phyloP scores from a whole-genome alignment of 129 eudicot genomes.

The Flaveria ramosissima region DNA sequence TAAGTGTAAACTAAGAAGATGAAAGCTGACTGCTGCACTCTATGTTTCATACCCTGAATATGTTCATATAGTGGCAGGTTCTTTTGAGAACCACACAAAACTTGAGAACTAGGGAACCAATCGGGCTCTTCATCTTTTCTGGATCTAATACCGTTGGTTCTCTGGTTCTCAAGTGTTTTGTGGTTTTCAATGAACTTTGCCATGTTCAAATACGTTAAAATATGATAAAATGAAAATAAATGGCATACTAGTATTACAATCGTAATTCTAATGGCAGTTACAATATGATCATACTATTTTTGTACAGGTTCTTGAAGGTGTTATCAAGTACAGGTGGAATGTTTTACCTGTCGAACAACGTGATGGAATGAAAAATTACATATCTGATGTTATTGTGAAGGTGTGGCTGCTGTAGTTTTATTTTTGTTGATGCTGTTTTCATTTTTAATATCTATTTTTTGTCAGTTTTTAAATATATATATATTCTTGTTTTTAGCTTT shows the following conservation, averaged over 20 bases:
- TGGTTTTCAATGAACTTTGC: not conserved
- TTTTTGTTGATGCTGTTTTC: not conserved
- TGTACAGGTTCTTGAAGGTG: constrained; percentile 93
- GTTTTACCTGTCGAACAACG: constrained; percentile 94
- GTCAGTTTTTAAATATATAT: not conserved
- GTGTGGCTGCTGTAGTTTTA: constrained; percentile 36
- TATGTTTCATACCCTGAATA: not conserved
- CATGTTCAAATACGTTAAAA: not conserved
- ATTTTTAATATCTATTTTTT: not conserved
- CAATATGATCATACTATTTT: not conserved
- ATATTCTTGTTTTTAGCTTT: constrained; percentile 49
- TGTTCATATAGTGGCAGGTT: not conserved
- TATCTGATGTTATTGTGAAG: constrained; percentile 94
- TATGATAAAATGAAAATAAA: not conserved
- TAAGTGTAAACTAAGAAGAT: not conserved
- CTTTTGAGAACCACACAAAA: not conserved
- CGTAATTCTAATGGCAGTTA: constrained; percentile 2
- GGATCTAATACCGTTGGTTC: not conserved
- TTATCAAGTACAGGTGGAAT: constrained; percentile 96
- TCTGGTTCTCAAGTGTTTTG: not conserved
- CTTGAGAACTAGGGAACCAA: not conserved
- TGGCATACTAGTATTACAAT: too few relatives aligned
- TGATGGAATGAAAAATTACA: constrained; percentile 98
- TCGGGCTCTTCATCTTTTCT: not conserved
- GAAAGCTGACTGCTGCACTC: not conserved